Conservation (phyloP, 2,329 filamentous ascomycete species). For the Colletotrichum aenigma region DNA sequence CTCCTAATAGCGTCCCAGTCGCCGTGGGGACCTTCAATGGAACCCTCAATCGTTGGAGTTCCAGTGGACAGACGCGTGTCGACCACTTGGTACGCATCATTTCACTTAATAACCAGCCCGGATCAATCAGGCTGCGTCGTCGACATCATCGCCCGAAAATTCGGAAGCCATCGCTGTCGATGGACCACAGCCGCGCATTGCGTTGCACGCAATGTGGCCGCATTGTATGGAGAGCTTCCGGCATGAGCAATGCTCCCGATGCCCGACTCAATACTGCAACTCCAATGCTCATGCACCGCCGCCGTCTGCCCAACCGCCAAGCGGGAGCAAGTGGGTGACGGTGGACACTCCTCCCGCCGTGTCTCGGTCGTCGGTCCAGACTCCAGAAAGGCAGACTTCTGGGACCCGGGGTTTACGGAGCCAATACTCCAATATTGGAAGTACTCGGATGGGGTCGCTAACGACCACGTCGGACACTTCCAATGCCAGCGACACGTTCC, state of each 20-base stretch:
- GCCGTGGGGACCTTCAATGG: conserved; percentile 5
- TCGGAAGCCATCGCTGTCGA: neutral
- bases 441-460: neutral
- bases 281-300: conserved; percentile 12
- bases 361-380: neutral
- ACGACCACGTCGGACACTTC: neutral
- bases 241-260: conserved; percentile 9
- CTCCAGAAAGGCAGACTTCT: neutral
- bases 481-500: neutral
- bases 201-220: conserved; percentile 9
- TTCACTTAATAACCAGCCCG: neutral
- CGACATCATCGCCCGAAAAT: neutral
- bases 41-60: neutral
- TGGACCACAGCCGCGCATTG: neutral
- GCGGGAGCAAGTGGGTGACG: neutral
- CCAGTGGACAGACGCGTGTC: neutral
- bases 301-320: conserved; percentile 3
- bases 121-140: neutral
- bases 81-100: conserved; percentile 3
- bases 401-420: conserved; percentile 3
- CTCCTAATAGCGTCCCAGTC: neutral
- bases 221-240: conserved; percentile 6
- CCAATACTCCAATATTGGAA: conserved; percentile 10
- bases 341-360: neutral
- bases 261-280: neutral